Evolutionary conservation across 495 filamentous ascomycete genomes (phyloP).

Genomic region (Aspergillus sclerotiicarbonarius): DNA sequence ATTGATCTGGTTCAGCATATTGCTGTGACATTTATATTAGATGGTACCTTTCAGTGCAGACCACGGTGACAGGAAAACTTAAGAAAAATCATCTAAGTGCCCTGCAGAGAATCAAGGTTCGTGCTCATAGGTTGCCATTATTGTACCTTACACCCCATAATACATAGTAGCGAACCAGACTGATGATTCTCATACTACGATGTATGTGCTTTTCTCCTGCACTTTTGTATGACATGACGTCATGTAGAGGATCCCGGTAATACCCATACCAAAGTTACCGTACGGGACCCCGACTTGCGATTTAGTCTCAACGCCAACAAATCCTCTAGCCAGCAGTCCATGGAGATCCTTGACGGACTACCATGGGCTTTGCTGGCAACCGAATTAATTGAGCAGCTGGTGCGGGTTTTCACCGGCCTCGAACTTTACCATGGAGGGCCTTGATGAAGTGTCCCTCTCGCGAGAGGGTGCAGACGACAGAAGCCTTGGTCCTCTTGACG

Average conservation of each 20-base stretch:
- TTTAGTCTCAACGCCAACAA: constrained; percentile 4
- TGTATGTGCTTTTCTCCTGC: too few relatives aligned
- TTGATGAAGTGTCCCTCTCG: constrained; percentile 33
- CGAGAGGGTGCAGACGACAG: constrained; percentile 18
- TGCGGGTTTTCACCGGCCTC: neutral
- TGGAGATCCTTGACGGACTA: neutral
- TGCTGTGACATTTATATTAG: too few relatives aligned
- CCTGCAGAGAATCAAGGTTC: too few relatives aligned
- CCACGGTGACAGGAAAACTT: too few relatives aligned
- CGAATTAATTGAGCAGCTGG: neutral
- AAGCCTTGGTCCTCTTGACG: constrained; percentile 9
- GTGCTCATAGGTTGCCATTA: too few relatives aligned
- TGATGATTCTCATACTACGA: too few relatives aligned
- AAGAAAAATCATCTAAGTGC: too few relatives aligned
- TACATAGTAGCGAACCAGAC: too few relatives aligned
- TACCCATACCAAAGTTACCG: constrained; percentile 1
- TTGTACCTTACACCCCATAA: too few relatives aligned
- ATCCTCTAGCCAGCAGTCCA: neutral
- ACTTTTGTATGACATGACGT: neutral
- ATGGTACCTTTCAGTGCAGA: too few relatives aligned
- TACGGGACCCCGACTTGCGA: neutral
- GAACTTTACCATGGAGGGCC: constrained; percentile 34
- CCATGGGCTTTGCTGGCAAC: constrained; percentile 6
- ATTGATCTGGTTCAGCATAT: too few relatives aligned
- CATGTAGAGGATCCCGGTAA: neutral